phyloP scores from a whole-genome alignment of 176 grass and related monocot species.

The Raddia distichophylla region DNA sequence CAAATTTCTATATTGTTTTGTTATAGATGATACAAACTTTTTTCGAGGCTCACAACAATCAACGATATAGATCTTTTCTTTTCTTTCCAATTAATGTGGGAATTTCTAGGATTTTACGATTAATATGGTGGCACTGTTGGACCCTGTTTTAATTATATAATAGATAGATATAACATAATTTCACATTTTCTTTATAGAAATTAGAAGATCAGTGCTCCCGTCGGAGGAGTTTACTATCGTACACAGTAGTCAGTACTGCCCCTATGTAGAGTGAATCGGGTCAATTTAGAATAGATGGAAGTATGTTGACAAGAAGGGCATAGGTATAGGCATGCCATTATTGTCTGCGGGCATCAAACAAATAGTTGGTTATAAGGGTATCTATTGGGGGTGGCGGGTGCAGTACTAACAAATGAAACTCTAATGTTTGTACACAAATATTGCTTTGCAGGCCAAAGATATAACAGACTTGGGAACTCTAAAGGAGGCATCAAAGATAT shows the following conservation, averaged over 20 bases:
- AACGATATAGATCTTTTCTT: too few relatives aligned
- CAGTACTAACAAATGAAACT: background rate
- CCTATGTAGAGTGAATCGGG: background rate
- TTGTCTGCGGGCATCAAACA: slow-evolving; percentile 17
- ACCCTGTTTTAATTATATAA: too few relatives aligned
- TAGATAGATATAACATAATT: background rate
- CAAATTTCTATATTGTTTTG: too few relatives aligned
- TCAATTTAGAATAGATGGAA: background rate
- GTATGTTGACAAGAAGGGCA: slow-evolving; percentile 10
- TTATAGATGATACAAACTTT: too few relatives aligned
- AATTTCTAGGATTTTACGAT: too few relatives aligned
- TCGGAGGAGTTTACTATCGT: too few relatives aligned
- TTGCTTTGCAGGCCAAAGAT: slow-evolving; percentile 76
- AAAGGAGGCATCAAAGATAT: slow-evolving; percentile 94
- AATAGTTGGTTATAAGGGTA: background rate
- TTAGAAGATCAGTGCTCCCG: too few relatives aligned
- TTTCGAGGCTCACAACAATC: too few relatives aligned
- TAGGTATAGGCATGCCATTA: background rate
- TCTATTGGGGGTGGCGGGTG: background rate
- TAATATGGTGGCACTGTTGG: too few relatives aligned
- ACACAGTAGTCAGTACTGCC: too few relatives aligned
- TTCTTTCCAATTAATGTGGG: too few relatives aligned
- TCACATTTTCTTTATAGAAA: background rate
- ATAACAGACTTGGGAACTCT: slow-evolving; percentile 86
- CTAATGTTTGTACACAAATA: slow-evolving; percentile 41